These are phyloP conservation scores for Psilocybe mexicana DNA, from an alignment of 1,284 basidiomycete species.

Conservation along the genomic window DNA sequence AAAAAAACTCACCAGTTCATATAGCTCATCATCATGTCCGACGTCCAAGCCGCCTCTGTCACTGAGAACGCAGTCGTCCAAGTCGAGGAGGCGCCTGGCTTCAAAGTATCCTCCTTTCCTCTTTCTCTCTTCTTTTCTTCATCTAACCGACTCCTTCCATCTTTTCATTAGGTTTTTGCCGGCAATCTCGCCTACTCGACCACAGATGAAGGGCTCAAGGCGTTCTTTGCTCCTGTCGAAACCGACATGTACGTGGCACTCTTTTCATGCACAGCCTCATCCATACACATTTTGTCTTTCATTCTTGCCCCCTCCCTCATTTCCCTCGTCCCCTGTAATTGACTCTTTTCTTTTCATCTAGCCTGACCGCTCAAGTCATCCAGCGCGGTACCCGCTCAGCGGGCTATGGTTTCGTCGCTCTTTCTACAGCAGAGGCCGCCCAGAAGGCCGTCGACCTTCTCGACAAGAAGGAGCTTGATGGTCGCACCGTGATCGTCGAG, in stretches of 20 bases:
- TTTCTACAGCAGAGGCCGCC: slow-evolving; percentile 79
- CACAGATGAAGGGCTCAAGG: slow-evolving; percentile 87
- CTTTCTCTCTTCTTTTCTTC: slow-evolving; percentile 20
- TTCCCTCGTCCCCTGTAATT: background rate
- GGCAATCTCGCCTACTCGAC: slow-evolving; percentile 88
- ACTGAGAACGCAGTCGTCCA: slow-evolving; percentile 75
- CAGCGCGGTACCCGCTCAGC: slow-evolving; percentile 78
- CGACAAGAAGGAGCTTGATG: slow-evolving; percentile 86
- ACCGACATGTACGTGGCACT: slow-evolving; percentile 73
- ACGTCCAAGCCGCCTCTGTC: slow-evolving; percentile 79
- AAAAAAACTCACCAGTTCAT: slow-evolving; percentile 54
- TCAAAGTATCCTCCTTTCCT: slow-evolving; percentile 55
- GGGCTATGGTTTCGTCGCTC: slow-evolving; percentile 91
- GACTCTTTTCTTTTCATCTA: slow-evolving; percentile 31
- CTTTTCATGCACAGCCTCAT: slow-evolving; percentile 37
- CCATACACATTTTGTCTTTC: slow-evolving; percentile 15
- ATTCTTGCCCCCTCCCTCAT: slow-evolving; percentile 20
- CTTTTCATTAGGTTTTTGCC: slow-evolving; percentile 67
- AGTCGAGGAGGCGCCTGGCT: slow-evolving; percentile 70
- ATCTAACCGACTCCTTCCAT: slow-evolving; percentile 31
- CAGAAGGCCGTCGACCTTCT: slow-evolving; percentile 85
- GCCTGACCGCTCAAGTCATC: slow-evolving; percentile 79
- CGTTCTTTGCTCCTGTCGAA: slow-evolving; percentile 82
- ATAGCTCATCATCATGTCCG: slow-evolving; percentile 72
- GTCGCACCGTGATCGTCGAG: slow-evolving; percentile 85